Conservation (phyloP, 73 alveolate species). For the Stentor coeruleus region DNA sequence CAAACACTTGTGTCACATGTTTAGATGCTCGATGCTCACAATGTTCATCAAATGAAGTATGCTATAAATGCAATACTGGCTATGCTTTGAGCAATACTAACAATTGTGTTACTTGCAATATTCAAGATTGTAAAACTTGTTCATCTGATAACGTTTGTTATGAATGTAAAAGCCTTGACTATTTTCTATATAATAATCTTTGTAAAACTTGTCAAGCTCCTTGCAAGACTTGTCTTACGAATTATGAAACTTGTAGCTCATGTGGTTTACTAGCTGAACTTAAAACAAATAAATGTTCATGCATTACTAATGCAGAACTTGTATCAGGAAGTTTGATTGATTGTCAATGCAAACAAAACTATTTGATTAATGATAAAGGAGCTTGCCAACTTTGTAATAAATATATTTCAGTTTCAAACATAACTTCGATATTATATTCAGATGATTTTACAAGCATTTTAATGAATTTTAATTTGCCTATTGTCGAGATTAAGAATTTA, state of each 20-base stretch:
- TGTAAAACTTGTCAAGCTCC: not conserved
- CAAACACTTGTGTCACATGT: no score
- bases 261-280: not conserved
- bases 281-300: not conserved
- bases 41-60: no score
- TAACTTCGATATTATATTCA: not conserved
- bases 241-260: not conserved
- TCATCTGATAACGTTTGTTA: no score
- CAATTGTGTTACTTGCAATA: no score
- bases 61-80: no score
- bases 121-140: no score
- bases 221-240: not conserved
- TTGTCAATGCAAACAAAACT: not conserved
- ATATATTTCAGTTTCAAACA: not conserved
- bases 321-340: not conserved
- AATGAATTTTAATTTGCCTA: not conserved
- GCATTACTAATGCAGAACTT: not conserved
- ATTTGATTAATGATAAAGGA: not conserved
- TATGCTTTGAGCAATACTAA: no score
- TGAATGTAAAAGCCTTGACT: no score
- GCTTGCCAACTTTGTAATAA: not conserved
- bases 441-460: not conserved
- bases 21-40: no score
- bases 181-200: no score
- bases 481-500: not conserved